Base-by-base conservation (phyloP, 2,329 filamentous ascomycete species). In the Sordariomycetes sp. region DNA sequence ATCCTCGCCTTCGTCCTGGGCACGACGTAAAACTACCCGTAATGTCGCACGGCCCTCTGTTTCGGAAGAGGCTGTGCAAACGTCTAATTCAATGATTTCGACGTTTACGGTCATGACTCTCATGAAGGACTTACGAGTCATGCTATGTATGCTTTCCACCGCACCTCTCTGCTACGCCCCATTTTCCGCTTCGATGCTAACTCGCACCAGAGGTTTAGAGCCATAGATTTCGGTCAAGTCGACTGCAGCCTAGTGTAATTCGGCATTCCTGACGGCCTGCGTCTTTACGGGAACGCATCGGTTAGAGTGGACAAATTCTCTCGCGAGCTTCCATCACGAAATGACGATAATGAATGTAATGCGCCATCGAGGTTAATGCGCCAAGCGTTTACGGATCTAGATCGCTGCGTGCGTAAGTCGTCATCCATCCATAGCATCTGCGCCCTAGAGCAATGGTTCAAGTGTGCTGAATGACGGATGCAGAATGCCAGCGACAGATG, bases 1-100 rank as follows among this genome's bases (percentile, higher is more conserved):
- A 50, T 12, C n/a, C 39, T 24, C 42, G 42, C 42, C 28, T 35
- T 56, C 55, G 55, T 56, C 55, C 55, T 56, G 55, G 55, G 55
- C 39, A 56, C 32, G 55, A 56, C 55, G 55, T 52, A 35, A 56
- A 56, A 56, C 55, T 56, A 34, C 55, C 55, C 55, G 35, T 51
- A 51, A 56, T 56, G 54, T 32, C 35, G 54, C 54, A 56, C 50
- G 36, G 52, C 20, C 42, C 42, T 50, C 35, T 42, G 54, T 50
- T 56, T 17, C 36, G n/a, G 39, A 51, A 51, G 42, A 48, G 54
- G 54, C 34, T 56, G 20, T 52, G 54, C 50, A 51, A 24, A 50
- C 45, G 45, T 25, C 39, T 51, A 45, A n/a, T 7, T 45, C 15
- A n/a, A 45, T 45, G 39, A 45, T 45, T 17, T 56, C 51, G 25